Evolutionary conservation across 257 asterid species (phyloP), one percentile per base, ranked within the genome.

Genomic region (Marsdenia floribunda): DNA sequence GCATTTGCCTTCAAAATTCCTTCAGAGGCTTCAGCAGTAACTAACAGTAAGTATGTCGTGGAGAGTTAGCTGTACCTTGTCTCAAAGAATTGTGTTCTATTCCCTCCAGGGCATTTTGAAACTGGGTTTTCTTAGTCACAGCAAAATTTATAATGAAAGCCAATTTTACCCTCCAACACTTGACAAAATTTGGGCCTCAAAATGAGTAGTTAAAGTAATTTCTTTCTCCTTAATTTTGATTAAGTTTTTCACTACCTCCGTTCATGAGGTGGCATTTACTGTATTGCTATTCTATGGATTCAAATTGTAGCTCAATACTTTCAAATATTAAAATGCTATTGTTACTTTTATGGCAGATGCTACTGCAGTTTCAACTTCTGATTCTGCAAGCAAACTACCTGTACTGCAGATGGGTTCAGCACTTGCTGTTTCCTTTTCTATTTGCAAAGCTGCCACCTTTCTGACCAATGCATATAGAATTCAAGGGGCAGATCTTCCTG

Each of bases 1-100:
- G 86, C 88, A 6, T 77, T 92, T 75, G 91, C 96, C 75, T 89
- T 93, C 73, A 89, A 89, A 83, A 86, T 92, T 68, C 96, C 96
- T 76, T 75, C 92, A 2, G 96, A 92, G 80, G 82, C 84, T 54
- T 76, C 88, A 72, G 78, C 77, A 73, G 71, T 65, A 37, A 75
- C 70, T 50, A 76, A 69, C 47, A 89, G 95, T 68, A 52, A 89
- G 95, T 68, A 52, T 12, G 18, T 35, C 58, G 18, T 76, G 19
- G 55, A 59, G 26, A 52, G 19, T 3, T 15, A 54, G 49, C 22
- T 37, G 26, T 33, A 16, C 6, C 57, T n/a, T 15, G 29, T 21
- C 22, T 37, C 44, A 16, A 5, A 22, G 26, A 40, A 54, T n/a
- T 72, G 63, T 52, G 57, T 15, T 52, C n/a, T 52, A 52, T 52